Conservation (phyloP, 768 basidiomycete species). For the Sporobolomyces phaffii region DNA sequence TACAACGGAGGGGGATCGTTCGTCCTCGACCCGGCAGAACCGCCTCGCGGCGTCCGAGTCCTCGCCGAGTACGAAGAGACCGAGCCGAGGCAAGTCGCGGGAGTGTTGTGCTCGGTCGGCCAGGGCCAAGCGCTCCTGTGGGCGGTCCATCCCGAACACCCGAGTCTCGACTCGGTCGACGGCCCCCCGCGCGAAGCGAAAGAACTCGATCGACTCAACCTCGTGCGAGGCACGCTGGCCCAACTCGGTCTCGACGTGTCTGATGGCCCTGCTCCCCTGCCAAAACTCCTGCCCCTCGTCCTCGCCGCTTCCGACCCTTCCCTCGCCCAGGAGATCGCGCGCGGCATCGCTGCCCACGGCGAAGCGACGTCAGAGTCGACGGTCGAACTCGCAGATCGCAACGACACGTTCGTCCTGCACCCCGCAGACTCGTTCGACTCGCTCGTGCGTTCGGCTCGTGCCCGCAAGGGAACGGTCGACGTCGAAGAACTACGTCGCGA, state of each 20-base stretch:
- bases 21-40: slow-evolving; percentile 26
- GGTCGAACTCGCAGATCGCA: slow-evolving; percentile 42
- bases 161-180: slow-evolving; percentile 44
- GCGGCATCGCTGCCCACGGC: slow-evolving; percentile 4
- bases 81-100: slow-evolving; percentile 45
- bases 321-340: not conserved
- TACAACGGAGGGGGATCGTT: slow-evolving; percentile 53
- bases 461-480: slow-evolving; percentile 49
- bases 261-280: slow-evolving; percentile 42
- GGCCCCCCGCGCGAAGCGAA: slow-evolving; percentile 15
- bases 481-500: slow-evolving; percentile 38
- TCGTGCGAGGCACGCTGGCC: slow-evolving; percentile 48
- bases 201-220: slow-evolving; percentile 45
- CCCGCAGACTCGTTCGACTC: not conserved
- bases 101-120: slow-evolving; percentile 48
- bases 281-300: slow-evolving; percentile 34
- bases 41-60: slow-evolving; percentile 40
- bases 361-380: slow-evolving; percentile 20
- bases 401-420: slow-evolving; percentile 33
- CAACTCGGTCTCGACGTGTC: slow-evolving; percentile 52
- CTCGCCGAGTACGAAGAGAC: slow-evolving; percentile 48
- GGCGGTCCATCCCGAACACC: slow-evolving; percentile 58
- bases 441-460: slow-evolving; percentile 47
- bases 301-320: slow-evolving; percentile 21
- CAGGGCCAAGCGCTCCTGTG: slow-evolving; percentile 56